phyloP scores from a whole-genome alignment of 345 rosid species.

The Gossypium stocksii region DNA sequence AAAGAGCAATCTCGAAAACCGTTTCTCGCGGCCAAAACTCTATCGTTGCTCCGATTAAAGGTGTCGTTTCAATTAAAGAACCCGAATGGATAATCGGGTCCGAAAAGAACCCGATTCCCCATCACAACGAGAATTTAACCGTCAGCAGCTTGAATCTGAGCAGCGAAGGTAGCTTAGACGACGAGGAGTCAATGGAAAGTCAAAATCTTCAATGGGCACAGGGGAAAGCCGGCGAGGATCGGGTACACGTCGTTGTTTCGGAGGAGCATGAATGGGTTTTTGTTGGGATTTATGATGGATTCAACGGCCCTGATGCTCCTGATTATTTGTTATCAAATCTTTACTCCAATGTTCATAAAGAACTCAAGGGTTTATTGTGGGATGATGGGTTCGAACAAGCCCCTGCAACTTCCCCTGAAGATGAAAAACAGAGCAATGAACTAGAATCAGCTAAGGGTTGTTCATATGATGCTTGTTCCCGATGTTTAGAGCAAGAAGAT shows the following conservation, averaged over 20 bases:
- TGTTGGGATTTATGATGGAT: conserved; percentile 95
- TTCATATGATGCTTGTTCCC: conserved; percentile 27
- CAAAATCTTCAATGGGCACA: conserved; percentile 98
- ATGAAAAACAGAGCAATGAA: conserved; percentile 12
- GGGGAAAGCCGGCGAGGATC: conserved; percentile 98
- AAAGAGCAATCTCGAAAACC: conserved; percentile 69
- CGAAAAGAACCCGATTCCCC: conserved; percentile 33
- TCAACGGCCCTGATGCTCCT: conserved; percentile 98
- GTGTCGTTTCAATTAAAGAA: conserved; percentile 45
- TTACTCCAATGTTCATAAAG: conserved; percentile 65
- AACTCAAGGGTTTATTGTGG: conserved; percentile 87
- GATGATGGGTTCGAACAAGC: conserved; percentile 60
- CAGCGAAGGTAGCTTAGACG: conserved; percentile 73
- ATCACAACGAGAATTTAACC: conserved; percentile 60
- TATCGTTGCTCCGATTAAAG: conserved; percentile 71
- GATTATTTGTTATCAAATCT: conserved; percentile 72
- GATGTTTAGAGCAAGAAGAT: conserved; percentile 30
- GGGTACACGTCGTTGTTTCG: conserved; percentile 97
- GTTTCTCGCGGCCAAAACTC: conserved; percentile 69
- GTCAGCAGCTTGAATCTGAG: conserved; percentile 57
- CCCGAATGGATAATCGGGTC: conserved; percentile 65
- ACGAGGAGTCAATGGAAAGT: conserved; percentile 58
- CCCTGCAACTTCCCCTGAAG: conserved; percentile 22
- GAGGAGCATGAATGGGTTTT: conserved; percentile 95
- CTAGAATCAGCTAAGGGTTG: neutral